Base-by-base conservation (phyloP, 495 filamentous ascomycete genomes). In the Recurvomyces mirabilis region DNA sequence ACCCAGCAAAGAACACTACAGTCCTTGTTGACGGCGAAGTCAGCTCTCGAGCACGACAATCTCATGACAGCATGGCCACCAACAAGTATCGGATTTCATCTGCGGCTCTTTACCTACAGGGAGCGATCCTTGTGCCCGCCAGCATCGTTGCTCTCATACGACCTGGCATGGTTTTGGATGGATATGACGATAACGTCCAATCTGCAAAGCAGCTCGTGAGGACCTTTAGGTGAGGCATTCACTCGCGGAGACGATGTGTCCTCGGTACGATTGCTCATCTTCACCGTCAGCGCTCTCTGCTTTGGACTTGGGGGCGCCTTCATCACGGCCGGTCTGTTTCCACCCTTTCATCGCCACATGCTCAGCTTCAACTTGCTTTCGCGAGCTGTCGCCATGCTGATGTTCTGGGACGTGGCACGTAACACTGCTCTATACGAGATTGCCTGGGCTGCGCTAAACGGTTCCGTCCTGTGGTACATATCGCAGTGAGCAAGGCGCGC, bases 71-170 rank as follows among this genome's bases (percentile, higher is more conserved):
- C n/a, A n/a, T n/a, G n/a, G n/a, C n/a, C n/a, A n/a, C n/a, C n/a
- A n/a, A n/a, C n/a, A n/a, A n/a, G n/a, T n/a, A n/a, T n/a, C n/a
- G n/a, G n/a, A n/a, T n/a, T n/a, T n/a, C n/a, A n/a, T n/a, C n/a
- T n/a, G n/a, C n/a, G n/a, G 30, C n/a, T 13, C 26, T 45, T 11
- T 45, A 41, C 38, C 11, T n/a, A 10, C 38, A 41, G 18, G 38
- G 38, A 7, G 25, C 38, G 5, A 12, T 30, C 25, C 29, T 44
- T 4, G 18, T 36, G 28, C 13, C 17, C 15, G 29, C 20, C 12
- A 14, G 29, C 14, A n/a, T 15, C 5, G 7, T 44, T 14, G 41
- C 29, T n/a, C 41, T 33, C 14, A 4, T 42, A 21, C 25, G 39
- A 21, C 28, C 23, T 9, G 26, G n/a, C 10, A 37, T 37, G 9